A percentile compares a stretch with the other conserved stretches of the same genome.
phyloP scores from a whole-genome alignment of 352 stramenopile species.

The Phytophthora syringae region DNA sequence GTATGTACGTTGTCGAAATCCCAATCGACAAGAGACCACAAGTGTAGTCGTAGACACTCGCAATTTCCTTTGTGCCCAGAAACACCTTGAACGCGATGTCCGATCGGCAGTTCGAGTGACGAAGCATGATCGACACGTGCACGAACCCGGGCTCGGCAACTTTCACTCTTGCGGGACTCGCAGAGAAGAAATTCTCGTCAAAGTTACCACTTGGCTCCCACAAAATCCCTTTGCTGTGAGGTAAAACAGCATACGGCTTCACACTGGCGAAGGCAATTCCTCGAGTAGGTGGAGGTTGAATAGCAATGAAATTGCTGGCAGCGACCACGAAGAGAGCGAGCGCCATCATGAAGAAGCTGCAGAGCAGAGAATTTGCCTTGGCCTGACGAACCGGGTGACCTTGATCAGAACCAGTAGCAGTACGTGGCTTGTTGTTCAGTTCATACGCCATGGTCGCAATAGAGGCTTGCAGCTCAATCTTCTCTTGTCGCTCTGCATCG shows the following conservation, averaged over 20 bases:
- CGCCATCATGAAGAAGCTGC: neutral
- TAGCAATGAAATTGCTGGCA: neutral
- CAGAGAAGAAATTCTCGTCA: neutral
- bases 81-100: slow-evolving; percentile 24
- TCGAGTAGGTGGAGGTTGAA: neutral
- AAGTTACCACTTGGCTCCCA: slow-evolving; percentile 4
- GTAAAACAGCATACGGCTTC: neutral
- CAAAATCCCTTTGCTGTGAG: neutral
- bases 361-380: neutral
- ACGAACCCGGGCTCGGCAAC: neutral
- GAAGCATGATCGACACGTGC: slow-evolving; percentile 17
- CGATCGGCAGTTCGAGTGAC: slow-evolving; percentile 16
- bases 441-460: slow-evolving; percentile 3
- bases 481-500: neutral
- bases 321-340: neutral
- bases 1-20: slow-evolving; percentile 13
- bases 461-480: slow-evolving; percentile 12
- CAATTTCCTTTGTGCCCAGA: neutral
- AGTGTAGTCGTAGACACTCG: slow-evolving; percentile 16
- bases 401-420: neutral
- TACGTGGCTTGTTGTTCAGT: neutral
- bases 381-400: neutral
- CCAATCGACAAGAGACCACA: slow-evolving; percentile 14
- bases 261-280: slow-evolving; percentile 20
- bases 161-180: neutral